These are phyloP conservation scores for Sporisorium iseilematis-ciliati DNA, from an alignment of 1,284 basidiomycete genomes.

Conservation along the genomic window DNA sequence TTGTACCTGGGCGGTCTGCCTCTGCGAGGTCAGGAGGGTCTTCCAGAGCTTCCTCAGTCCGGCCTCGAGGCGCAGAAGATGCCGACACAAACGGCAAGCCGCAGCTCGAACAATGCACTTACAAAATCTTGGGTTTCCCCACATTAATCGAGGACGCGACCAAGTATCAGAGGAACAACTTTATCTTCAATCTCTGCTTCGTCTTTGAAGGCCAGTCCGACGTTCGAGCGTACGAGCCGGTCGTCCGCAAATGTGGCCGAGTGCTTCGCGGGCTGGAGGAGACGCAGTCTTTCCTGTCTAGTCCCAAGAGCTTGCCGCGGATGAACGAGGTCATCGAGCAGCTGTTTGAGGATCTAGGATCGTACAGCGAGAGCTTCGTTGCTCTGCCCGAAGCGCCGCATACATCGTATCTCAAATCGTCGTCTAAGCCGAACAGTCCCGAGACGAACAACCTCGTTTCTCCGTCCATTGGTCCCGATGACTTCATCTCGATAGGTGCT, in stretches of 20 bases:
- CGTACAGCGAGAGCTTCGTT: constrained; percentile 75
- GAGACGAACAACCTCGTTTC: constrained; percentile 18
- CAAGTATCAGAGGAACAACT: constrained; percentile 73
- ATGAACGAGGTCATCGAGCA: constrained; percentile 93
- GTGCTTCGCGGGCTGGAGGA: constrained; percentile 90
- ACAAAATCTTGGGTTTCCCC: constrained; percentile 66
- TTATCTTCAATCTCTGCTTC: constrained; percentile 91
- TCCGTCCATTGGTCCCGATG: constrained; percentile 34
- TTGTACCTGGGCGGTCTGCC: constrained; percentile 15
- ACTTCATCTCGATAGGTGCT: constrained; percentile 36
- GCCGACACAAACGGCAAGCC: constrained; percentile 1
- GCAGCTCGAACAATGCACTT: constrained; percentile 39
- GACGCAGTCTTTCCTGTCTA: constrained; percentile 88
- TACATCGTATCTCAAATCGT: constrained; percentile 45
- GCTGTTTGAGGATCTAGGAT: constrained; percentile 95
- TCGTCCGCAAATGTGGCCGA: constrained; percentile 92
- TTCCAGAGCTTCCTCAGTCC: constrained; percentile 25
- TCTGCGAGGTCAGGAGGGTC: constrained; percentile 25
- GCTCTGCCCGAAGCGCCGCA: constrained; percentile 64
- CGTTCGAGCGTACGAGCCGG: constrained; percentile 92
- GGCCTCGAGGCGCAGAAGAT: constrained; percentile 4
- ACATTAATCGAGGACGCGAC: constrained; percentile 57
- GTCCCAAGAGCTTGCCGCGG: constrained; percentile 77
- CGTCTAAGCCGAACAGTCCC: constrained; percentile 40
- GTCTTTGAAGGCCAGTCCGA: constrained; percentile 91